Evolutionary conservation across 768 basidiomycete species (phyloP).

Genomic region (Candolleomyces efflorescens): DNA sequence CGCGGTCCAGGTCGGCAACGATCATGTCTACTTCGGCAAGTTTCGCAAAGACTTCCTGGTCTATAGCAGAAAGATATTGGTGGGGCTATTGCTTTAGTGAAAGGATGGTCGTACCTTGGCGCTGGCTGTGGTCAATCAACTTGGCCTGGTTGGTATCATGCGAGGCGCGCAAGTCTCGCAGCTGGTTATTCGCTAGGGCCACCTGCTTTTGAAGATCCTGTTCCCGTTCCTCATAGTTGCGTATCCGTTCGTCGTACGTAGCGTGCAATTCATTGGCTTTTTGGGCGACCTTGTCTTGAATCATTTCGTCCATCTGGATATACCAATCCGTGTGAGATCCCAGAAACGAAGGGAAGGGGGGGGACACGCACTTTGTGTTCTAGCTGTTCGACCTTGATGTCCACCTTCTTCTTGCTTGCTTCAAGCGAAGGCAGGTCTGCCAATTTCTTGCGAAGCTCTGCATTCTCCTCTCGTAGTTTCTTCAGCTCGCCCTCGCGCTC

Average conservation of each 20-base stretch:
- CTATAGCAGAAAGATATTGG: constrained; percentile 30
- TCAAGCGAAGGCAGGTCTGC: constrained; percentile 64
- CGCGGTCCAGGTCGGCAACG: constrained; percentile 88
- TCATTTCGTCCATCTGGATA: constrained; percentile 90
- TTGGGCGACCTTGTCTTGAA: constrained; percentile 81
- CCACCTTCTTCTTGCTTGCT: constrained; percentile 70
- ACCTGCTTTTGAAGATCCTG: constrained; percentile 92
- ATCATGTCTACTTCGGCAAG: constrained; percentile 94
- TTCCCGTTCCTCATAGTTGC: constrained; percentile 98
- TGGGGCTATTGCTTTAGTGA: neutral
- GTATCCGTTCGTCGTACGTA: constrained; percentile 91
- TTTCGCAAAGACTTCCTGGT: constrained; percentile 88
- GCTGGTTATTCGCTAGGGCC: constrained; percentile 79
- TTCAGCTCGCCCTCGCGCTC: constrained; percentile 73
- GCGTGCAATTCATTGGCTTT: constrained; percentile 98
- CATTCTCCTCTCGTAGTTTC: constrained; percentile 77
- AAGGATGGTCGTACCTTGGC: constrained; percentile 58
- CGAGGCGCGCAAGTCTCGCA: constrained; percentile 84
- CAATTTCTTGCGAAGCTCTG: constrained; percentile 66
- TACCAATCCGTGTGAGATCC: constrained; percentile 4
- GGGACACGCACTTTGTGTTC: constrained; percentile 66
- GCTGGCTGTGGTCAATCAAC: constrained; percentile 84
- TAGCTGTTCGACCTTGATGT: constrained; percentile 67
- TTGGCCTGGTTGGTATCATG: constrained; percentile 93
- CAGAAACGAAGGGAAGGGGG: neutral